Conservation (phyloP, 2,329 filamentous ascomycete species). For the Chalara sp. region DNA sequence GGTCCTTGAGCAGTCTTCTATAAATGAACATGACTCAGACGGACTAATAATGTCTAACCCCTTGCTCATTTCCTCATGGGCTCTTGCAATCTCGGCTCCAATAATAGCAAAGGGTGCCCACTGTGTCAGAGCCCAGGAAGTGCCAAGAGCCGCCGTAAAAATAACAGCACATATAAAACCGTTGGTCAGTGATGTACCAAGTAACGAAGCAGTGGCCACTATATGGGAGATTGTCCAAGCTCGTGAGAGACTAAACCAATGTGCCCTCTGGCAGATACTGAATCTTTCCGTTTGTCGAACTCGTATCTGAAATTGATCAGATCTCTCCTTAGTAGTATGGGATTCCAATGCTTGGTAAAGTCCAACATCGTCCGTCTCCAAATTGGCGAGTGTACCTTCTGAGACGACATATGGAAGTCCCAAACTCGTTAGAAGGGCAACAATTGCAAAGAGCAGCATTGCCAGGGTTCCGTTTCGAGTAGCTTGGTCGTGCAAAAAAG, state of each 20-base stretch:
- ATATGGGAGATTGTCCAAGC: constrained; percentile 81
- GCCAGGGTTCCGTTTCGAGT: constrained; percentile 86
- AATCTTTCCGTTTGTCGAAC: constrained; percentile 21
- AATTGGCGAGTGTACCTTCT: constrained; percentile 60
- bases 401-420: constrained; percentile 74
- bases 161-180: constrained; percentile 66
- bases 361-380: constrained; percentile 28
- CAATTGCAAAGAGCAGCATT: constrained; percentile 79
- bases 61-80: constrained; percentile 51
- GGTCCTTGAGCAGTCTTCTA: no score
- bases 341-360: constrained; percentile 16
- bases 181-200: constrained; percentile 72
- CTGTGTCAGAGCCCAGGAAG: constrained; percentile 86
- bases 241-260: constrained; percentile 77
- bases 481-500: constrained; percentile 61
- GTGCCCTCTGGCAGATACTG: constrained; percentile 64
- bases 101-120: constrained; percentile 97
- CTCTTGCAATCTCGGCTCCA: constrained; percentile 80
- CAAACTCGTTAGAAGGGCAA: constrained; percentile 75
- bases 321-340: constrained; percentile 10
- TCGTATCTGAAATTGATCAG: no score
- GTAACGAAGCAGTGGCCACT: constrained; percentile 78
- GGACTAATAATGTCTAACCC: no score
- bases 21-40: no score
- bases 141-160: constrained; percentile 74